phyloP scores from a whole-genome alignment of 1,284 basidiomycete genomes.

The Fomitopsis palustris region DNA sequence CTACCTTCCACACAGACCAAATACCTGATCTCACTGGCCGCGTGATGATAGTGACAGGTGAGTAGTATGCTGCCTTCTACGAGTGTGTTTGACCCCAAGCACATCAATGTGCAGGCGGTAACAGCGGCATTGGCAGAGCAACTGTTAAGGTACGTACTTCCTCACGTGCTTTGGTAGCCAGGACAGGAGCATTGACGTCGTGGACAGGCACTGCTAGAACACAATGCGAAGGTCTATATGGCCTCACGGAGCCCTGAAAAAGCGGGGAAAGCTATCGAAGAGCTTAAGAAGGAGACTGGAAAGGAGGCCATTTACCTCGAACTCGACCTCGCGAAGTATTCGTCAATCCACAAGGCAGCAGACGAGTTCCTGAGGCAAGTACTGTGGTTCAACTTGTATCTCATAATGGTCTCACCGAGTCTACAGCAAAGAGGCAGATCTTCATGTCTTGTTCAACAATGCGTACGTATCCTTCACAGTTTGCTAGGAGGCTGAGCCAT shows the following conservation, averaged over 20 bases:
- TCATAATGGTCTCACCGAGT: not conserved
- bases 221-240: slow-evolving; percentile 53
- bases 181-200: not conserved
- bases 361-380: slow-evolving; percentile 36
- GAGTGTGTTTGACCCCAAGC: not conserved
- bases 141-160: slow-evolving; percentile 1
- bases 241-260: slow-evolving; percentile 39
- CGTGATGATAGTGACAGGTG: slow-evolving; percentile 6
- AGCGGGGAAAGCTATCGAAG: slow-evolving; percentile 39
- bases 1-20: not conserved
- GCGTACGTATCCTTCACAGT: slow-evolving; percentile 5
- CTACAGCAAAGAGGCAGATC: slow-evolving; percentile 6
- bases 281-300: slow-evolving; percentile 32
- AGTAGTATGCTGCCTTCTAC: not conserved
- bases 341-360: slow-evolving; percentile 34
- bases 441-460: slow-evolving; percentile 10
- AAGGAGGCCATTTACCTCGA: slow-evolving; percentile 41
- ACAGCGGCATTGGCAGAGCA: slow-evolving; percentile 4
- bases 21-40: slow-evolving; percentile 1
- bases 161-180: not conserved
- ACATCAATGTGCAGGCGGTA: not conserved
- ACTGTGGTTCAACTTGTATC: not conserved
- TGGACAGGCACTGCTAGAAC: slow-evolving; percentile 19
- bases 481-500: not conserved
- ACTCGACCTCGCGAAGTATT: slow-evolving; percentile 47